phyloP scores from a whole-genome alignment of 2,329 filamentous ascomycete genomes.

The Fonsecaea multimorphosa region DNA sequence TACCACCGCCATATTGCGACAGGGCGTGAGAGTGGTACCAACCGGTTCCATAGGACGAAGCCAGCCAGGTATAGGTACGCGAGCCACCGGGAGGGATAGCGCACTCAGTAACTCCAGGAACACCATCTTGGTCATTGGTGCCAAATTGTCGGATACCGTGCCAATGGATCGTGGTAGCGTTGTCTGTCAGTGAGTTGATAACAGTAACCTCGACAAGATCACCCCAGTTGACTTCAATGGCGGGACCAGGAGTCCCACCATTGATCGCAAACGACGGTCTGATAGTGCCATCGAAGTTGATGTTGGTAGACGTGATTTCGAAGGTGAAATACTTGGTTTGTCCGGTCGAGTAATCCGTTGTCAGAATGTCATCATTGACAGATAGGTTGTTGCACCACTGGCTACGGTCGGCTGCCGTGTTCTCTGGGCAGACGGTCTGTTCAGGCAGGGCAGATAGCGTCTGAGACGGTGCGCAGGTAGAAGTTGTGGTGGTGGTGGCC shows the following conservation, averaged over 20 bases:
- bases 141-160: slow-evolving; percentile 67
- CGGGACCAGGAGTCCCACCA: slow-evolving; percentile 69
- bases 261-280: slow-evolving; percentile 69
- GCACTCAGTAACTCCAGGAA: slow-evolving; percentile 59
- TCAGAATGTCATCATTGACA: slow-evolving; percentile 29
- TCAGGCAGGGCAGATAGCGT: slow-evolving; percentile 21
- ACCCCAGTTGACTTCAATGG: slow-evolving; percentile 69
- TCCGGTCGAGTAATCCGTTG: slow-evolving; percentile 23
- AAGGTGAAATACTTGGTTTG: slow-evolving; percentile 33
- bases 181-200: slow-evolving; percentile 59
- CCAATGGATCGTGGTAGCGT: slow-evolving; percentile 70
- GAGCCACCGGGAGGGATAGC: slow-evolving; percentile 59
- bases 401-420: slow-evolving; percentile 29
- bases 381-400: slow-evolving; percentile 35
- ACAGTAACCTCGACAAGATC: slow-evolving; percentile 63
- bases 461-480: slow-evolving; percentile 18
- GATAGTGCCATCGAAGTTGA: slow-evolving; percentile 40
- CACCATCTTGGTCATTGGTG: slow-evolving; percentile 64
- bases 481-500: slow-evolving; percentile 15
- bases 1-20: slow-evolving; percentile 41
- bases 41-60: slow-evolving; percentile 55
- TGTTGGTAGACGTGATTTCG: slow-evolving; percentile 20
- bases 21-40: slow-evolving; percentile 69
- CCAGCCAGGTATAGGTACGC: slow-evolving; percentile 62
- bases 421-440: slow-evolving; percentile 23